Conservation (phyloP, 2,329 filamentous ascomycete genomes). For the Colletotrichum lini region DNA sequence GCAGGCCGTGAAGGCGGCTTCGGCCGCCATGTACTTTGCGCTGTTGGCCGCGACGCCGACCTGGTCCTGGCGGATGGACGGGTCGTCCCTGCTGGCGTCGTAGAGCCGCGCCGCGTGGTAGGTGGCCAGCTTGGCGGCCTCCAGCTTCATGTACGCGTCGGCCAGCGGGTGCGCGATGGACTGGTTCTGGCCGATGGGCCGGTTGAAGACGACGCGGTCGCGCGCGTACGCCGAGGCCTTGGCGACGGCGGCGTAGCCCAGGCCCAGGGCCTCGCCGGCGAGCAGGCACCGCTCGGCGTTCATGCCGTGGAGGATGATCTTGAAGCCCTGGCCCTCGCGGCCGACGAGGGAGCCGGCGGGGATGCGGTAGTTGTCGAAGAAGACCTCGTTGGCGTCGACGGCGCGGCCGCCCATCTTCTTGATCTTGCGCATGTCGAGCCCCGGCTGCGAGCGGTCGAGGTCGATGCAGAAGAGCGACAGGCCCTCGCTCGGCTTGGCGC, state of each 20-base stretch:
- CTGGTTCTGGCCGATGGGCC: slow-evolving; percentile 77
- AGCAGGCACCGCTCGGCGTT: slow-evolving; percentile 83
- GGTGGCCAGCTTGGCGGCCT: slow-evolving; percentile 75
- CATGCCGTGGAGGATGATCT: slow-evolving; percentile 84
- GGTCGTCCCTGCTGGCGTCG: slow-evolving; percentile 66
- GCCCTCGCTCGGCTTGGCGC: slow-evolving; percentile 79
- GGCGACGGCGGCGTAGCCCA: slow-evolving; percentile 80
- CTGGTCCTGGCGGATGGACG: slow-evolving; percentile 65
- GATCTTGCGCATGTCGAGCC: slow-evolving; percentile 78
- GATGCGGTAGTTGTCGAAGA: slow-evolving; percentile 84
- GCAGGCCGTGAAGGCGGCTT: slow-evolving; percentile 74
- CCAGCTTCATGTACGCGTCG: slow-evolving; percentile 75
- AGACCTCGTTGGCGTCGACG: slow-evolving; percentile 89
- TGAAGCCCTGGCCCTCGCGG: slow-evolving; percentile 82
- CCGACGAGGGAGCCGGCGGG: slow-evolving; percentile 77
- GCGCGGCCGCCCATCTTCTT: slow-evolving; percentile 89
- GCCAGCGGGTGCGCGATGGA: slow-evolving; percentile 76
- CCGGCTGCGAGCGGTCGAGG: slow-evolving; percentile 72
- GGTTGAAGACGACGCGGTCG: slow-evolving; percentile 76
- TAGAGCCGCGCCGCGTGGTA: slow-evolving; percentile 77
- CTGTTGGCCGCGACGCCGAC: slow-evolving; percentile 78
- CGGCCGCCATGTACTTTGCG: slow-evolving; percentile 79
- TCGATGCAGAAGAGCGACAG: slow-evolving; percentile 87
- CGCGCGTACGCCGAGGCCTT: slow-evolving; percentile 76
- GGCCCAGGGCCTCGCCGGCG: slow-evolving; percentile 83